Conservation (phyloP, 495 filamentous ascomycete genomes). For the Trichoderma orchidacearum region DNA sequence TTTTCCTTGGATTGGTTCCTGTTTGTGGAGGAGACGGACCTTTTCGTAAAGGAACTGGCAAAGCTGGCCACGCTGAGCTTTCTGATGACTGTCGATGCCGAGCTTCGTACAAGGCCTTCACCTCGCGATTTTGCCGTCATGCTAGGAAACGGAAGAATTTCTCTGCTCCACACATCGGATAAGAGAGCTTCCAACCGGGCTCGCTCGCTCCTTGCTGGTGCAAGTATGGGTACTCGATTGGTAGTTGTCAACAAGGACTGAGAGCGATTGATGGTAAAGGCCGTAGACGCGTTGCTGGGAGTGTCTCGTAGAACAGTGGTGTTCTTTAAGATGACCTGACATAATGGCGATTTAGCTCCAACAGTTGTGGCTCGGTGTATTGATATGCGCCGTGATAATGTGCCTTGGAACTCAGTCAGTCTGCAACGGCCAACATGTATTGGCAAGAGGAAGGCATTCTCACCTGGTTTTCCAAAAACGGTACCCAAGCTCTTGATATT, state of each 20-base stretch:
- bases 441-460: neutral
- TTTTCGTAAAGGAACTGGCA: slow-evolving; percentile 46
- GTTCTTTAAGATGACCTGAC: slow-evolving; percentile 80
- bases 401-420: slow-evolving; percentile 28
- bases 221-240: slow-evolving; percentile 42
- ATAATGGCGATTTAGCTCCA: slow-evolving; percentile 43
- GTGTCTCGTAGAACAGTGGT: slow-evolving; percentile 57
- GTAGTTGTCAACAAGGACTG: slow-evolving; percentile 55
- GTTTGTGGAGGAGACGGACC: slow-evolving; percentile 20
- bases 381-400: slow-evolving; percentile 61
- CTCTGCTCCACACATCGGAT: slow-evolving; percentile 71
- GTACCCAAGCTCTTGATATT: slow-evolving; percentile 62
- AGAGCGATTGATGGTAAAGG: slow-evolving; percentile 48
- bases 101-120: slow-evolving; percentile 52
- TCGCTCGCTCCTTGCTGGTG: slow-evolving; percentile 60
- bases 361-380: slow-evolving; percentile 64
- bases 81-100: slow-evolving; percentile 67
- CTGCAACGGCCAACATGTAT: neutral
- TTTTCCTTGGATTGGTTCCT: neutral
- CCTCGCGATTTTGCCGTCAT: slow-evolving; percentile 52
- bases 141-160: slow-evolving; percentile 73
- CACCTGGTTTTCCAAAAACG: slow-evolving; percentile 53
- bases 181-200: slow-evolving; percentile 64
- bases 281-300: slow-evolving; percentile 15
- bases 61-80: slow-evolving; percentile 68